Conservation (phyloP, 2,329 filamentous ascomycete species). For the Fusarium secorum region DNA sequence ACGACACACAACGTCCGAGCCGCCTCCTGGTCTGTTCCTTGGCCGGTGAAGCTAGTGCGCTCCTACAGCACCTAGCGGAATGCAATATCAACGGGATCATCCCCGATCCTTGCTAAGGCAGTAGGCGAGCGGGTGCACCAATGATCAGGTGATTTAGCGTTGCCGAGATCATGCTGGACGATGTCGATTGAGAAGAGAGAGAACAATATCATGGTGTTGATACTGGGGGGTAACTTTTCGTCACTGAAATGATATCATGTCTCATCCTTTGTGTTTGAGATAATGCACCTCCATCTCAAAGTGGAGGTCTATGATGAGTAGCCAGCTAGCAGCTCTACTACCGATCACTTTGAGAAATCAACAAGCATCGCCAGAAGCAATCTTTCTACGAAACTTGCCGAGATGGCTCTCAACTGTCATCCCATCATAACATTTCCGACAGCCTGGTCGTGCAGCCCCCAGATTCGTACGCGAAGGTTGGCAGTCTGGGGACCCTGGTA, state of each 20-base stretch:
- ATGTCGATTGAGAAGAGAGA: conserved; percentile 12
- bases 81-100: conserved; percentile 39
- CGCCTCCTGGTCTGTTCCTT: conserved; percentile 31
- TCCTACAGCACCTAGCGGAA: conserved; percentile 31
- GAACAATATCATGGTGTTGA: not conserved
- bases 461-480: not conserved
- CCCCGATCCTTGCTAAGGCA: conserved; percentile 38
- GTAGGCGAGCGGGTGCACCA: conserved; percentile 33
- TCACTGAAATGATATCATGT: not conserved
- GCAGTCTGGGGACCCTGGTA: conserved; percentile 14
- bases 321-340: not conserved
- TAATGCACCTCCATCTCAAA: not conserved
- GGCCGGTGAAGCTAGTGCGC: conserved; percentile 32
- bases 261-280: not conserved
- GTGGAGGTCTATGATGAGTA: not conserved
- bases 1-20: conserved; percentile 20
- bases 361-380: not conserved
- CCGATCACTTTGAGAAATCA: not conserved
- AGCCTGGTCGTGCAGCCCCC: conserved; percentile 5
- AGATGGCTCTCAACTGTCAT: not conserved
- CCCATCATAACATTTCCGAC: not conserved
- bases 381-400: not conserved
- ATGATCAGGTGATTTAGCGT: conserved; percentile 44
- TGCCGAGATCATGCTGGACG: not conserved
- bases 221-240: not conserved